A percentile compares a stretch with the other conserved stretches of the same genome.
phyloP scores from a whole-genome alignment of 2,329 filamentous ascomycete genomes.

The Lachnellula hyalina region DNA sequence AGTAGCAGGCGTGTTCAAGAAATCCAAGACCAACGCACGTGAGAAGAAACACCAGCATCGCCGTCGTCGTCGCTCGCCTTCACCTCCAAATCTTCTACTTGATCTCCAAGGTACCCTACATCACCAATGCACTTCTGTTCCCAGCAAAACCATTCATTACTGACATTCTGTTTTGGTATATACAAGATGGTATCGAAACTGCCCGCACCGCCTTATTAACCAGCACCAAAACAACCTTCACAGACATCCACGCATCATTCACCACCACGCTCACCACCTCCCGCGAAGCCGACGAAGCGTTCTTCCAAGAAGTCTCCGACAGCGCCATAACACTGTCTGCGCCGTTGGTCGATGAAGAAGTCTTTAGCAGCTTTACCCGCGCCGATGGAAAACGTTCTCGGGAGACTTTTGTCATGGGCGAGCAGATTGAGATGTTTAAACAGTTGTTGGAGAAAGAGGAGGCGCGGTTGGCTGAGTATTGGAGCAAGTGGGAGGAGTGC shows the following conservation, averaged over 20 bases:
- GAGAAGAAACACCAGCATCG: slow-evolving; percentile 12
- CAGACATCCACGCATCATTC: slow-evolving; percentile 12
- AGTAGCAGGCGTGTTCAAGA: slow-evolving; percentile 21
- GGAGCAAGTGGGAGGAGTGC: slow-evolving; percentile 26
- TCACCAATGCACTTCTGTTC: background rate
- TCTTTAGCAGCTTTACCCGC: slow-evolving; percentile 15
- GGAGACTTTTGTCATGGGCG: slow-evolving; percentile 20
- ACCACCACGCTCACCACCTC: slow-evolving; percentile 3
- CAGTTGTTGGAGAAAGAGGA: slow-evolving; percentile 18
- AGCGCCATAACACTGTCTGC: slow-evolving; percentile 5
- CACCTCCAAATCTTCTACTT: slow-evolving; percentile 7
- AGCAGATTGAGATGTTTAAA: slow-evolving; percentile 19
- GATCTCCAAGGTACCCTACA: slow-evolving; percentile 11
- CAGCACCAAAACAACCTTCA: slow-evolving; percentile 12
- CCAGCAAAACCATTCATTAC: background rate
- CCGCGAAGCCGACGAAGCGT: slow-evolving; percentile 8
- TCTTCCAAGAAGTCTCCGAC: slow-evolving; percentile 12
- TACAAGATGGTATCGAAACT: slow-evolving; percentile 19
- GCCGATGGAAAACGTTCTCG: slow-evolving; percentile 12
- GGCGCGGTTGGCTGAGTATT: slow-evolving; percentile 20
- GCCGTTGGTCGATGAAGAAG: slow-evolving; percentile 19
- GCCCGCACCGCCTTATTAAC: slow-evolving; percentile 13
- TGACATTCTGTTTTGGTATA: background rate
- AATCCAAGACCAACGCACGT: slow-evolving; percentile 4
- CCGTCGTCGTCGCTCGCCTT: slow-evolving; percentile 10